Conservation (phyloP, 768 basidiomycete genomes). For the Kwoniella sp. region DNA sequence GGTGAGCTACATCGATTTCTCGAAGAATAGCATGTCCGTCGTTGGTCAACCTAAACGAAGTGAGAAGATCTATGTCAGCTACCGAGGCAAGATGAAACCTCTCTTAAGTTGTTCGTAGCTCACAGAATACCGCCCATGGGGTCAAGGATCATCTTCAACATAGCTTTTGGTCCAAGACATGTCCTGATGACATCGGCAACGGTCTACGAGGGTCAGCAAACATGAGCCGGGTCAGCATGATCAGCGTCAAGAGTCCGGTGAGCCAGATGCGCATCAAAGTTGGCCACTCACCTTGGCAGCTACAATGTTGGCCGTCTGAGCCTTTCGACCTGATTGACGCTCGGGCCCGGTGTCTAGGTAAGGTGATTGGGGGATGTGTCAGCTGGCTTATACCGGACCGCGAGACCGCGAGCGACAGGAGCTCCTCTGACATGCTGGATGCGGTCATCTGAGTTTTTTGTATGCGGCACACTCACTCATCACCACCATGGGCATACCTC, state of each 20-base stretch:
- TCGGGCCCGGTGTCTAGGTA: slow-evolving; percentile 84
- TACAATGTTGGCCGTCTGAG: slow-evolving; percentile 94
- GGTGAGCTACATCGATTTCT: slow-evolving; percentile 98
- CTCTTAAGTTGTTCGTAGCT: slow-evolving; percentile 29
- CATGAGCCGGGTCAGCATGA: too few species aligned
- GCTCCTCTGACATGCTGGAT: too few species aligned
- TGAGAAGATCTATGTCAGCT: not conserved
- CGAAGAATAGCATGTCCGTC: slow-evolving; percentile 98
- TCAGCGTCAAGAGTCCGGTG: not conserved
- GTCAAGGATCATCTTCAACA: slow-evolving; percentile 99
- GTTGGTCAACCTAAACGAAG: slow-evolving; percentile 74
- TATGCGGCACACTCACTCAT: slow-evolving; percentile 58
- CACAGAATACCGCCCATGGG: slow-evolving; percentile 99
- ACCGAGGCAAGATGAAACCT: not conserved
- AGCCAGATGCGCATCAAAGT: not conserved
- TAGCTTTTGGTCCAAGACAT: slow-evolving; percentile 94
- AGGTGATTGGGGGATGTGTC: not conserved
- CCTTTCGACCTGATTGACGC: slow-evolving; percentile 89
- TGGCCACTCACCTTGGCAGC: slow-evolving; percentile 77
- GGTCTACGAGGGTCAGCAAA: slow-evolving; percentile 62
- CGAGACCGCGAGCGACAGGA: slow-evolving; percentile 58
- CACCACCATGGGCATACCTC: slow-evolving; percentile 30
- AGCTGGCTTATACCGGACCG: slow-evolving; percentile 59
- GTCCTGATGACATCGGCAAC: slow-evolving; percentile 98
- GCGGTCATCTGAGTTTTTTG: too few species aligned